Base-by-base conservation (phyloP, 192 early-diverging fungal species). In the Physocladia obscura region DNA sequence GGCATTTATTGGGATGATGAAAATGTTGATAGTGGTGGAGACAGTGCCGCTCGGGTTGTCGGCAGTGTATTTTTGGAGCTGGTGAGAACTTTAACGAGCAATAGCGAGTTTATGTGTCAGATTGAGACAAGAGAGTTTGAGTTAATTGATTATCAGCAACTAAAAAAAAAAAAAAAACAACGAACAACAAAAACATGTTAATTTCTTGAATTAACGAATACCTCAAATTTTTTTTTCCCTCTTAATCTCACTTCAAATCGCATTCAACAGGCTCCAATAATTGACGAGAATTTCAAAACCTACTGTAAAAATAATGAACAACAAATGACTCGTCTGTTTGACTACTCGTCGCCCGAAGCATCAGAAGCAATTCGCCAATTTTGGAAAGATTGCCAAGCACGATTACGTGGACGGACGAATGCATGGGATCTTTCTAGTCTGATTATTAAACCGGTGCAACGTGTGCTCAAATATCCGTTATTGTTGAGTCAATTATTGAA, bases 381-480 rank as follows among this genome's bases (percentile, higher is more conserved):
- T 59, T 71, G 79, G 59, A 34, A 92, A 77, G 78, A 86, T 36
- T 88, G 87, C 54, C 82, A 83, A 73, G 71, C 78, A 38, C 61
- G 86, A 59, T 79, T 89, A 30, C 80, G 89, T 51, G 91, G 88
- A 4, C 40, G 40, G 11, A 95, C 95, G 1, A 86, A 82, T 29
- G 91, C 91, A 58, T 98, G 96, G 96, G 96, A 98, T 77, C 79
- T 98, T 64, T 83, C 89, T 0, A 90, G 89, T 65, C 77, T 98
- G 70, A 78, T 98, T 4, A 94, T 98, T 76, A 98, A 98, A 71
- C 96, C 96, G 15, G 94, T 98, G 5, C 96, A 98, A 76, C 85
- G 96, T 34, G 91, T 98, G n/a, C 79, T 98, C n/a, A 95, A 95
- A 76, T 96, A 96, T 73, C 96, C 96, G 1, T 78, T 98, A 2